These are phyloP conservation scores for Pythium aphanidermatum DNA, from an alignment of 352 stramenopile genomes.

Conservation along the genomic window DNA sequence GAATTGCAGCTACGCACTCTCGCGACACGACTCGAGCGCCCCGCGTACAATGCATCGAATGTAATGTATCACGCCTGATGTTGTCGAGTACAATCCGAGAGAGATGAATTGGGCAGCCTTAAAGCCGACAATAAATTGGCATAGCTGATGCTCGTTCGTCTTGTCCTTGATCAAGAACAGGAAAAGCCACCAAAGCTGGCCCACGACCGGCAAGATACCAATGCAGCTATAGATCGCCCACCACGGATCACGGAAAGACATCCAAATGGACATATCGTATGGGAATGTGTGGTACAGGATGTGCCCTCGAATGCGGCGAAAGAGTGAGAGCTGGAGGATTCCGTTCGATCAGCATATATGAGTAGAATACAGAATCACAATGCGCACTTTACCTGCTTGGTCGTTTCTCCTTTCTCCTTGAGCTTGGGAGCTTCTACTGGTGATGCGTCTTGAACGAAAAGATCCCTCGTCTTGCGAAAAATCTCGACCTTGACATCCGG, in stretches of 20 bases:
- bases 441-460: slow-evolving; percentile 45
- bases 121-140: slow-evolving; percentile 90
- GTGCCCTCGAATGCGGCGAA: slow-evolving; percentile 50
- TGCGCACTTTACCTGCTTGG: slow-evolving; percentile 8
- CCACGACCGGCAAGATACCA: slow-evolving; percentile 77
- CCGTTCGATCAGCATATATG: too few species aligned
- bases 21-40: slow-evolving; percentile 50
- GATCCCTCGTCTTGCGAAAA: slow-evolving; percentile 72
- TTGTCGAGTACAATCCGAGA: slow-evolving; percentile 66
- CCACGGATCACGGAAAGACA: slow-evolving; percentile 74
- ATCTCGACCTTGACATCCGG: slow-evolving; percentile 87
- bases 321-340: slow-evolving; percentile 34
- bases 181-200: slow-evolving; percentile 88
- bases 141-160: slow-evolving; percentile 90
- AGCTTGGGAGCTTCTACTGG: slow-evolving; percentile 5
- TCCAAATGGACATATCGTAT: slow-evolving; percentile 86
- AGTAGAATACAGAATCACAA: too few species aligned
- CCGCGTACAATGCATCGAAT: slow-evolving; percentile 65
- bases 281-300: slow-evolving; percentile 87
- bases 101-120: slow-evolving; percentile 89
- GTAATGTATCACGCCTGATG: slow-evolving; percentile 59
- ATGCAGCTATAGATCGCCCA: slow-evolving; percentile 75
- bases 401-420: neutral
- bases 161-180: slow-evolving; percentile 90
- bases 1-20: slow-evolving; percentile 19